Conservation (phyloP, 2,329 filamentous ascomycete species). For the Endoconidiophora laricicola region DNA sequence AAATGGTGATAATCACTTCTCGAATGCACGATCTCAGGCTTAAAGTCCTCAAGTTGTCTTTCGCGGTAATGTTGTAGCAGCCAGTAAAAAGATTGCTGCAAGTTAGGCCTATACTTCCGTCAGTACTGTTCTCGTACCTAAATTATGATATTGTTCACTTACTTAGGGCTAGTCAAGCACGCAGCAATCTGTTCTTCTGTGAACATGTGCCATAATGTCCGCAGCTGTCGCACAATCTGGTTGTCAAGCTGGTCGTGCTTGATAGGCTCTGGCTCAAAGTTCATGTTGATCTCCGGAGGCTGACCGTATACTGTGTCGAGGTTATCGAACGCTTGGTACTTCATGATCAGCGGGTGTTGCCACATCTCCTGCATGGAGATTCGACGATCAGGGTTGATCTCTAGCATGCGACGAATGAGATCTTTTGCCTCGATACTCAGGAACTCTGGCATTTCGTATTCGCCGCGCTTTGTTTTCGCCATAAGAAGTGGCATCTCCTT, state of each 20-base stretch:
- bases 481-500: constrained; percentile 47
- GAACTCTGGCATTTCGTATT: constrained; percentile 42
- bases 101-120: constrained; percentile 47
- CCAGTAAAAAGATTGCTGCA: constrained; percentile 88
- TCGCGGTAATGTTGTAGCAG: constrained; percentile 69
- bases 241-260: constrained; percentile 54
- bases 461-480: constrained; percentile 38
- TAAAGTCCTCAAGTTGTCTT: constrained; percentile 75
- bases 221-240: constrained; percentile 70
- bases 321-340: constrained; percentile 63
- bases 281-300: constrained; percentile 41
- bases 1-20: constrained; percentile 83
- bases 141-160: constrained; percentile 20
- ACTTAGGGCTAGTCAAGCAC: constrained; percentile 50
- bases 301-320: constrained; percentile 38
- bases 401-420: constrained; percentile 63
- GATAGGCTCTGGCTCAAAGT: constrained; percentile 40
- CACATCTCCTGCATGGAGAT: constrained; percentile 72
- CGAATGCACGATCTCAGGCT: constrained; percentile 63
- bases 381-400: constrained; percentile 59
- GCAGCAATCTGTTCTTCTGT: constrained; percentile 53
- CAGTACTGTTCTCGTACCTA: constrained; percentile 13
- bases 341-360: constrained; percentile 70
- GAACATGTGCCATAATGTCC: constrained; percentile 81
- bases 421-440: constrained; percentile 57